Percentiles rank a stretch among this genome's conserved stretches.
These are phyloP conservation scores for Penicillium desertorum DNA, from an alignment of 495 filamentous ascomycete species.

Conservation along the genomic window DNA sequence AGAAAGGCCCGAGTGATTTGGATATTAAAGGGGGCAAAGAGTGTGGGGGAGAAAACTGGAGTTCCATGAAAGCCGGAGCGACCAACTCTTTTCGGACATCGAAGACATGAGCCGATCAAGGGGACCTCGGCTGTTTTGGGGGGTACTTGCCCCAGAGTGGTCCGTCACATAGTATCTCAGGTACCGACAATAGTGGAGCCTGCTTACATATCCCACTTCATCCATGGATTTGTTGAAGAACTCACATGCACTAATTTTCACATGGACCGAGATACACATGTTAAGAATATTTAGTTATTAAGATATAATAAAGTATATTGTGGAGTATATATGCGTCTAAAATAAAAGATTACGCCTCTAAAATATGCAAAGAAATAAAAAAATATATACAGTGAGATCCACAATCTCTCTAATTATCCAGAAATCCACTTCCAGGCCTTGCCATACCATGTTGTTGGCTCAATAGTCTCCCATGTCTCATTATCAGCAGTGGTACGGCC, in stretches of 20 bases:
- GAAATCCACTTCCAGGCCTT: conserved; percentile 28
- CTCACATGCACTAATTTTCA: conserved; percentile 25
- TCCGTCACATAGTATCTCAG: conserved; percentile 1
- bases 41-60: conserved; percentile 19
- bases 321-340: neutral
- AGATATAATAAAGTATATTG: neutral
- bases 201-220: conserved; percentile 15
- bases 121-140: conserved; percentile 11
- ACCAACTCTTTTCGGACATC: conserved; percentile 20
- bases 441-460: conserved; percentile 44
- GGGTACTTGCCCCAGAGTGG: conserved; percentile 7
- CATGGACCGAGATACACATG: conserved; percentile 7
- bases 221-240: neutral
- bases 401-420: conserved; percentile 6
- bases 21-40: conserved; percentile 14
- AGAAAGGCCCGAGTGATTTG: neutral
- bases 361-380: neutral
- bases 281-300: too few species aligned
- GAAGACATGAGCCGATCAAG: conserved; percentile 8
- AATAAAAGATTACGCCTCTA: neutral
- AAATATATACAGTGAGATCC: conserved; percentile 5
- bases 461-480: conserved; percentile 45
- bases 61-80: conserved; percentile 22
- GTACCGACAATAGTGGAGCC: conserved; percentile 15
- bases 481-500: conserved; percentile 43